Evolutionary conservation across 352 stramenopile genomes (phyloP).

Genomic region (Phytophthora citricola): DNA sequence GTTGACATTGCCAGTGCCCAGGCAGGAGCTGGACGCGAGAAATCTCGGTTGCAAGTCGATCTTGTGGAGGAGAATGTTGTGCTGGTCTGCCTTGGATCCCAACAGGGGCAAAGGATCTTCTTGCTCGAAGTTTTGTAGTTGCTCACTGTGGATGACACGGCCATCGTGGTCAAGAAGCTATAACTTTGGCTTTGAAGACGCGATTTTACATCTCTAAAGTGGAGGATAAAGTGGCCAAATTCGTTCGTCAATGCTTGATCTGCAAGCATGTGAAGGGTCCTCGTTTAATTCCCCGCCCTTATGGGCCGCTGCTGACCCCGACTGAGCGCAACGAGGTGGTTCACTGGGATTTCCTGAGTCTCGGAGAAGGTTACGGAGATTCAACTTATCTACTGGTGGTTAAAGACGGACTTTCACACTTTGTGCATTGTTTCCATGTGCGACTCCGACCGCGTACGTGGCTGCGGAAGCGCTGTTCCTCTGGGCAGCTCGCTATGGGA

Average conservation of each 20-base stretch:
- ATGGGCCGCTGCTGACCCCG: neutral
- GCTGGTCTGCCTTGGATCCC: neutral
- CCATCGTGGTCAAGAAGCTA: neutral
- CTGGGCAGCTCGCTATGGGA: slow-evolving; percentile 3
- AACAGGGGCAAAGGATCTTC: neutral
- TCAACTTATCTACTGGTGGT: neutral
- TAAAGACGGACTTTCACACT: too few species aligned
- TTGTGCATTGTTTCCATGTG: too few species aligned
- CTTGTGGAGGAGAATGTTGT: neutral
- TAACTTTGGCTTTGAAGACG: too few species aligned
- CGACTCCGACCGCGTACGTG: neutral
- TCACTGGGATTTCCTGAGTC: neutral
- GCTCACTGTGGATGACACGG: neutral
- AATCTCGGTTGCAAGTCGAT: neutral
- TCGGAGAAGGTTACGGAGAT: neutral
- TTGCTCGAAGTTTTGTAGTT: neutral
- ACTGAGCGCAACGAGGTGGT: neutral
- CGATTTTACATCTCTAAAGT: neutral
- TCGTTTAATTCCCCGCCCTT: neutral
- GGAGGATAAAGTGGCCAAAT: neutral
- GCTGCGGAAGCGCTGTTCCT: slow-evolving; percentile 5
- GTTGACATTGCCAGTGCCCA: too few species aligned
- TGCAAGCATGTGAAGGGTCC: neutral
- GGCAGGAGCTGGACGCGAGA: too few species aligned
- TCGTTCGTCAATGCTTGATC: neutral